Base-by-base conservation (phyloP, 768 basidiomycete genomes). In the Suillus subaureus region DNA sequence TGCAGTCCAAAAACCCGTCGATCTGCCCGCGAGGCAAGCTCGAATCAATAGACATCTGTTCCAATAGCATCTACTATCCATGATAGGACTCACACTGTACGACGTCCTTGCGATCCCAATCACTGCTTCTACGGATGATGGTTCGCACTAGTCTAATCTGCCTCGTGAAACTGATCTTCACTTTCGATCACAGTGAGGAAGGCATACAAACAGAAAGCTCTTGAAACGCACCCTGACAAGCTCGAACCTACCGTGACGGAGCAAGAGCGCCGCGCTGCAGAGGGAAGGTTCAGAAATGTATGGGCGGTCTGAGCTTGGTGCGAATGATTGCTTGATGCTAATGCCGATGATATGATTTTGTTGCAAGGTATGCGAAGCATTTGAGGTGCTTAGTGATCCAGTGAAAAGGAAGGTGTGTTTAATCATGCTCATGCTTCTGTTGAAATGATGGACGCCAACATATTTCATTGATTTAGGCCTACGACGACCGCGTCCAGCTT, bases 211-310 rank as follows among this genome's bases (percentile, higher is more conserved):
- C 84, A 83, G 67, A 87, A 84, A 69, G 89, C 85, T 12, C 79
- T 91, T 33, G 87, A 89, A 73, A 91, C 90, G 1, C 90, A 91
- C 72, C 90, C 90, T 12, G 90, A 91, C 70, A 90, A 89, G 69
- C 83, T 90, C 56, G 84, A 84, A 13, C 86, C 83, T 43, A 75
- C 75, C 37, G 84, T 85, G 9, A 83, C 77, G 51, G 81, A 83
- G 52, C 76, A 80, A 64, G 84, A 85, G 66, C 87, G 84, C 71
- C 80, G 82, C 63, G 78, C 72, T 23, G 86, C 89, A 9, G 84
- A 85, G 70, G 81, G 81, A 45, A 83, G 81, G 67, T 91, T 91
- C 69, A 87, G 84, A 71, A 81, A 83, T 81, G 89, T 89, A 74
- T 69, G 79, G 68, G 55, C 31, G 49, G 52, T 54, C 65, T 69